Percentiles rank a stretch among this genome's conserved stretches.
phyloP scores from a whole-genome alignment of 2,329 filamentous ascomycete species.

The Hymenoscyphus albidus region DNA sequence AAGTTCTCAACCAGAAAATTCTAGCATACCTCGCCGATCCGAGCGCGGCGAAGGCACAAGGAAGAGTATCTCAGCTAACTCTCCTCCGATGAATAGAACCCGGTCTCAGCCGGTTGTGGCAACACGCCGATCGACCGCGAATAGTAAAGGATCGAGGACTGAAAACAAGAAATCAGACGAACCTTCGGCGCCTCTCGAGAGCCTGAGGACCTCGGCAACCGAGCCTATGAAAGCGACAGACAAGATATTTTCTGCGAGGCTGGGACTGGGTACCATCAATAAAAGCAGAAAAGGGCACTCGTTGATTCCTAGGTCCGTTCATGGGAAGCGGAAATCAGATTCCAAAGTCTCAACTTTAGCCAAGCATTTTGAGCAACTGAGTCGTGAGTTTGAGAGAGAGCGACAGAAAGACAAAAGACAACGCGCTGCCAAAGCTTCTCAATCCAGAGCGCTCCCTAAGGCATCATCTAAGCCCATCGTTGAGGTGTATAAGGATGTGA shows the following conservation, averaged over 20 bases:
- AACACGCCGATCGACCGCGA: constrained; percentile 28
- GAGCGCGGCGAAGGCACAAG: constrained; percentile 29
- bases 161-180: constrained; percentile 24
- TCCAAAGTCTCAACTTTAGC: constrained; percentile 87
- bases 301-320: constrained; percentile 82
- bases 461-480: constrained; percentile 94
- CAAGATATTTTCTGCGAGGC: constrained; percentile 72
- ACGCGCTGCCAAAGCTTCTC: constrained; percentile 69
- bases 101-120: constrained; percentile 34
- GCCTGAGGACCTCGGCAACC: constrained; percentile 24
- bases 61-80: constrained; percentile 22
- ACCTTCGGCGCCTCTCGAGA: constrained; percentile 22
- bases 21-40: constrained; percentile 33
- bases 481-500: constrained; percentile 90
- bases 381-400: constrained; percentile 86
- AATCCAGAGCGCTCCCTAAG: constrained; percentile 78
- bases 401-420: constrained; percentile 80
- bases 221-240: constrained; percentile 40
- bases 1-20: constrained; percentile 25
- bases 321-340: constrained; percentile 58
- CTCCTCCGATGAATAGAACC: constrained; percentile 34
- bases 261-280: constrained; percentile 65
- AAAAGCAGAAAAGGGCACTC: constrained; percentile 59
- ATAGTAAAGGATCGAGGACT: constrained; percentile 25
- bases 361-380: constrained; percentile 94